phyloP scores from a whole-genome alignment of 2,329 filamentous ascomycete species.

The Venturia oleaginea region DNA sequence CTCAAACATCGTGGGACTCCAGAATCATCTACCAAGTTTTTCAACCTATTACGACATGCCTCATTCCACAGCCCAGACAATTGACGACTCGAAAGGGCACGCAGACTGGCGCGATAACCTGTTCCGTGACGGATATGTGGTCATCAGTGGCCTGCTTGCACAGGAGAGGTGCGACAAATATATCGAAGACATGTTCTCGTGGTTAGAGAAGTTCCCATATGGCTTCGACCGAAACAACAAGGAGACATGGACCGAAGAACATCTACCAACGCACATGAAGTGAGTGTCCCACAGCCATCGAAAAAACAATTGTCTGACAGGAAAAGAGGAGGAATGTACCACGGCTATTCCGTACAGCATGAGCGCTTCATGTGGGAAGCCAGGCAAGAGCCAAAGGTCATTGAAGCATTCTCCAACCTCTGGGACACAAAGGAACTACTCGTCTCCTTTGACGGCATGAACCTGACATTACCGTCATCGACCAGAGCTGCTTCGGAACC shows the following conservation, averaged over 20 bases:
- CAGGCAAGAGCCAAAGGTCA: slow-evolving; percentile 30
- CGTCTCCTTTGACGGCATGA: slow-evolving; percentile 29
- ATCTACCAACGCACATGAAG: slow-evolving; percentile 29
- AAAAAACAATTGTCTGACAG: not conserved
- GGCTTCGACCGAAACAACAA: slow-evolving; percentile 25
- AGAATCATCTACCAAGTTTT: not conserved
- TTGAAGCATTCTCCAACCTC: slow-evolving; percentile 34
- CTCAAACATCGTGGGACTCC: not conserved
- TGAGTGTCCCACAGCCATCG: not conserved
- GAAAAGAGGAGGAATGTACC: slow-evolving; percentile 29
- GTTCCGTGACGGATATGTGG: slow-evolving; percentile 22
- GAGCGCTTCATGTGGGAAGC: slow-evolving; percentile 39
- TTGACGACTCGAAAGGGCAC: slow-evolving; percentile 15
- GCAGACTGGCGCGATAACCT: slow-evolving; percentile 23
- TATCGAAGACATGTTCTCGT: slow-evolving; percentile 23
- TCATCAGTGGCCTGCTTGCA: slow-evolving; percentile 21
- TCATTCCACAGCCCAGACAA: slow-evolving; percentile 16
- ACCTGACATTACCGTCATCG: slow-evolving; percentile 34
- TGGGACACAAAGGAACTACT: slow-evolving; percentile 24
- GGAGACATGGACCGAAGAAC: slow-evolving; percentile 35
- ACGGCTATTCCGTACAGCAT: slow-evolving; percentile 30
- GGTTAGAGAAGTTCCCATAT: slow-evolving; percentile 23
- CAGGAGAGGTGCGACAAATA: slow-evolving; percentile 23
- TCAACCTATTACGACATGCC: slow-evolving; percentile 8
- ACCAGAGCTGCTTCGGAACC: slow-evolving; percentile 23